phyloP scores from a whole-genome alignment of 2,329 filamentous ascomycete genomes.

The Talaromyces atroroseus region DNA sequence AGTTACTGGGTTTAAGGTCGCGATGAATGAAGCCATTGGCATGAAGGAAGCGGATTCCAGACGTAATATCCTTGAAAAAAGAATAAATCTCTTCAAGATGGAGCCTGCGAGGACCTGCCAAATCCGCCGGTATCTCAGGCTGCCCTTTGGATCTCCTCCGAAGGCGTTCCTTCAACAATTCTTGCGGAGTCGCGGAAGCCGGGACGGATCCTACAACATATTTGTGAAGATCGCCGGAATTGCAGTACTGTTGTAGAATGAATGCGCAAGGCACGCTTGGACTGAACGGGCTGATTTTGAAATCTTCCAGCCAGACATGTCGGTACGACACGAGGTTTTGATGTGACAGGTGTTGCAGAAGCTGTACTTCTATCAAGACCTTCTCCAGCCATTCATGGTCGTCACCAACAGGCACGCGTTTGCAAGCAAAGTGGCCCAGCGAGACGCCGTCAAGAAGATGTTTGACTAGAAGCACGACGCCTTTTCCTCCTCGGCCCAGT shows the following conservation, averaged over 20 bases:
- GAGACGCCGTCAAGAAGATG: constrained; percentile 86
- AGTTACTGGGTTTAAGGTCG: constrained; percentile 94
- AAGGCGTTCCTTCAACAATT: constrained; percentile 81
- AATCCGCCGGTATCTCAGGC: constrained; percentile 54
- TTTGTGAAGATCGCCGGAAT: constrained; percentile 80
- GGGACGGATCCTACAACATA: constrained; percentile 71
- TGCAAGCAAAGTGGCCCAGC: constrained; percentile 90
- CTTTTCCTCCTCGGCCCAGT: constrained; percentile 85
- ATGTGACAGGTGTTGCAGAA: constrained; percentile 85
- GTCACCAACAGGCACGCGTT: constrained; percentile 90
- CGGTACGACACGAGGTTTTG: constrained; percentile 94
- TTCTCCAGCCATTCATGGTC: constrained; percentile 95
- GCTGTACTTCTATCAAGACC: constrained; percentile 84
- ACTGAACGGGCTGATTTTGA: constrained; percentile 75
- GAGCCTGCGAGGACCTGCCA: constrained; percentile 51
- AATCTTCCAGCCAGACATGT: constrained; percentile 94
- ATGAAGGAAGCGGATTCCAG: constrained; percentile 84
- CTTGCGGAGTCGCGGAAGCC: constrained; percentile 63
- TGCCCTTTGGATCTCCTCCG: constrained; percentile 76
- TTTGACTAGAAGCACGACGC: constrained; percentile 87
- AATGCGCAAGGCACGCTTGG: constrained; percentile 92
- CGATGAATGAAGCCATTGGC: constrained; percentile 90
- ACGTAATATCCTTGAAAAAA: constrained; percentile 91
- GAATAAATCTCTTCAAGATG: constrained; percentile 92
- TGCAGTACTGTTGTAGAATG: constrained; percentile 97